Conservation (phyloP, 23 red algal species). For the Porphyridium purpureum region DNA sequence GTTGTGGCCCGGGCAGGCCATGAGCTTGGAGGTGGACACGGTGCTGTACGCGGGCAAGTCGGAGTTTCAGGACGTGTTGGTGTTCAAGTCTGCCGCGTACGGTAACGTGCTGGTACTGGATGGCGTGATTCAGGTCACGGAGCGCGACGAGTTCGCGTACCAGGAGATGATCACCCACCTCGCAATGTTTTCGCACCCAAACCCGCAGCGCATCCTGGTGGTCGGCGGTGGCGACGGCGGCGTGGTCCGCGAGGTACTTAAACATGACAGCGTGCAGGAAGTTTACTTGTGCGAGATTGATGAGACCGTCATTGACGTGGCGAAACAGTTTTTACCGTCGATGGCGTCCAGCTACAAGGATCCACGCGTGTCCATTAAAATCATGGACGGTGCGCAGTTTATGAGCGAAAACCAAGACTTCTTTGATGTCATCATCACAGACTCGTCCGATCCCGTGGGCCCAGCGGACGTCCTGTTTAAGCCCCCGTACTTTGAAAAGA, state of each 20-base stretch:
- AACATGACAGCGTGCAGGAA: conserved; percentile 42
- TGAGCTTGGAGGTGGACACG: conserved; percentile 59
- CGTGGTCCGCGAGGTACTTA: conserved; percentile 77
- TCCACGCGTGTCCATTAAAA: conserved; percentile 29
- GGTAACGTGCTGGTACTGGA: conserved; percentile 92
- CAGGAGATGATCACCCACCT: conserved; percentile 97
- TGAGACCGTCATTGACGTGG: conserved; percentile 51
- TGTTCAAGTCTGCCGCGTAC: conserved; percentile 60
- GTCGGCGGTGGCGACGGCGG: conserved; percentile 95
- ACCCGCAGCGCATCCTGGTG: conserved; percentile 56
- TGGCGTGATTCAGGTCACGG: conserved; percentile 89
- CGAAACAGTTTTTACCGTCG: conserved; percentile 33
- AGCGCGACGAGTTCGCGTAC: conserved; percentile 96
- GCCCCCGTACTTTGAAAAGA: conserved; percentile 37
- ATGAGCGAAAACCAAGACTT: conserved; percentile 17
- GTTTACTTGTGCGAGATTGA: conserved; percentile 85
- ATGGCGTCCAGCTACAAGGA: conserved; percentile 22
- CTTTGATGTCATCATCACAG: conserved; percentile 94
- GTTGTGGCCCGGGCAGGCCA: conserved; percentile 93
- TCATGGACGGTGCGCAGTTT: conserved; percentile 50
- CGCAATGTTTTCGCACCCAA: conserved; percentile 52
- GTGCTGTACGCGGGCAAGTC: conserved; percentile 34
- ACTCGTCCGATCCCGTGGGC: conserved; percentile 80
- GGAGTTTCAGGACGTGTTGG: conserved; percentile 69
- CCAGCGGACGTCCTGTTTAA: conserved; percentile 72